Evolutionary conservation across 495 filamentous ascomycete genomes (phyloP), one percentile per base, ranked within the genome.

Genomic region (Penicillium ochrochloron): DNA sequence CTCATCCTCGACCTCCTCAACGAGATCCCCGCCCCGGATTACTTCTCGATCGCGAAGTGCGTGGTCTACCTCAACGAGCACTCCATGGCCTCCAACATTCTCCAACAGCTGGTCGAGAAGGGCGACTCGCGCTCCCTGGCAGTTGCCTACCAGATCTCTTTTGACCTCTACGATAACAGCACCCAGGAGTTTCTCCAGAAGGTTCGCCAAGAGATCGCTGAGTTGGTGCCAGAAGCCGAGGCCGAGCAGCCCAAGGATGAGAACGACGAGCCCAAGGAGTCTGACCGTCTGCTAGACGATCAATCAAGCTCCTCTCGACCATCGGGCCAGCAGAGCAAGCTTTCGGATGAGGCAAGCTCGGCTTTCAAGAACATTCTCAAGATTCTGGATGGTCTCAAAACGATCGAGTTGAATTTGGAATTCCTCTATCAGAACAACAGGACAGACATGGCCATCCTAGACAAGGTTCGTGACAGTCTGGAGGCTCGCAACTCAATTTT

Each of bases 401-500:
- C 89, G 14, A 97, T 98, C 69, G 91, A 93, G 71, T 80, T 99
- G 57, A 96, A 96, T 66, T 80, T 98, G 42, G 96, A 99, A 72
- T 99, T 99, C 80, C 85, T 99, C 9, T 97, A 92, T 75, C 89
- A 95, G 63, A 97, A 91, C 77, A 97, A 97, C 76, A 92, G 89
- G 73, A 92, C 92, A 19, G 90, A 92, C 65, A 86, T 92, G 61
- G 88, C 85, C 65, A 96, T 97, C 64, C 85, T 99, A 58, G 97
- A 97, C 81, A 98, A 97, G 79, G 87, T 98, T 42, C 89, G 93
- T 35, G 95, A 99, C 75, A 97, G 93, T 66, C 80, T 99, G 27
- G 96, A 99, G 73, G 92, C 92, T 44, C 85, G 96, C 37, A 97
- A 97, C 75, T 98, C 95, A 27, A 99, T 99, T 60, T 99, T 97